Conservation (phyloP, 306 rosid genomes). For the Lathyrus sativus region DNA sequence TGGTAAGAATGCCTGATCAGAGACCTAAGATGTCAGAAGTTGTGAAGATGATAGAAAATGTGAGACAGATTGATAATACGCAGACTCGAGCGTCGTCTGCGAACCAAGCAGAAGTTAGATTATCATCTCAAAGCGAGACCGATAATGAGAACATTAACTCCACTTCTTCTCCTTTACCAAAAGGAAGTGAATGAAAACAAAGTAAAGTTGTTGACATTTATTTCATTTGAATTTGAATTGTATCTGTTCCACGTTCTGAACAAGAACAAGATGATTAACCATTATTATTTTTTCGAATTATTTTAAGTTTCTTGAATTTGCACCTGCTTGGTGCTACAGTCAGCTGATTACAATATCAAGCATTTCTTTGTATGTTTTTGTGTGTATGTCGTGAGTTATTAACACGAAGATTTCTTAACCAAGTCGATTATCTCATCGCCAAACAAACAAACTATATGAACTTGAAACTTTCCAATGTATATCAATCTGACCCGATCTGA, state of each 20-base stretch:
- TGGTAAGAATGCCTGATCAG: conserved; percentile 85
- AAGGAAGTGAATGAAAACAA: conserved; percentile 34
- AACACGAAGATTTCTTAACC: background rate
- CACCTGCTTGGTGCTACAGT: conserved; percentile 21
- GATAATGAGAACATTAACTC: conserved; percentile 18
- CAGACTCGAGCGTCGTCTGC: conserved; percentile 50
- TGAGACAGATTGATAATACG: conserved; percentile 54
- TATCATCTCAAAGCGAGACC: conserved; percentile 22
- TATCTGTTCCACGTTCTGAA: conserved; percentile 35
- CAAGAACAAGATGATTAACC: conserved; percentile 31
- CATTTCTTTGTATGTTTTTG: conserved; percentile 11
- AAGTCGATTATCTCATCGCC: background rate
- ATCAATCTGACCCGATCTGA: background rate
- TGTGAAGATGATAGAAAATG: conserved; percentile 73
- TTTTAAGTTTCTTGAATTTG: conserved; percentile 27
- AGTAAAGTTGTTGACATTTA: conserved; percentile 9
- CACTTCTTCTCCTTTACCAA: conserved; percentile 31
- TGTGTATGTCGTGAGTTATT: background rate
- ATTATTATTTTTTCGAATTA: conserved; percentile 10
- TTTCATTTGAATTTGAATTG: conserved; percentile 34
- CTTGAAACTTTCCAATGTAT: background rate
- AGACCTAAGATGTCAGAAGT: conserved; percentile 80
- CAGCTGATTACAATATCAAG: conserved; percentile 6
- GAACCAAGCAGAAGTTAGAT: conserved; percentile 49
- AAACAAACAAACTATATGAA: background rate